Evolutionary conservation across 169 alveolate species (phyloP).

Genomic region (Plasmodium billcollinsi): DNA sequence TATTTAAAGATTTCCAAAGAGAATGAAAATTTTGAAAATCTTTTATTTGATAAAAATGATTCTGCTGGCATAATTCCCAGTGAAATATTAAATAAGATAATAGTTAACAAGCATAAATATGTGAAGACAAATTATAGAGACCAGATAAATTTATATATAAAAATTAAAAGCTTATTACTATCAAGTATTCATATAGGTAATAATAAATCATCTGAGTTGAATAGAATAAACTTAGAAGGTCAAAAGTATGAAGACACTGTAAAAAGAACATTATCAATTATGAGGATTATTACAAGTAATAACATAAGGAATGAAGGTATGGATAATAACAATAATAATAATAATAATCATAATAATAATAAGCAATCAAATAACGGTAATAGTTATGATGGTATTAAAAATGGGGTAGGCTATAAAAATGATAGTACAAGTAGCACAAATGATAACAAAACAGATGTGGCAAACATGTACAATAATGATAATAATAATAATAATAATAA

Average conservation of each 20-base stretch:
- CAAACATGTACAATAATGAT: not conserved
- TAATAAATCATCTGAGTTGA: no score
- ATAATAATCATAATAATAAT: not conserved
- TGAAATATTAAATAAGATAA: constrained; percentile 21
- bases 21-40: constrained; percentile 15
- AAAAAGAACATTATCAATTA: no score
- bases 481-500: not conserved
- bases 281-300: not conserved
- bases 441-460: not conserved
- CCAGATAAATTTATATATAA: constrained; percentile 7
- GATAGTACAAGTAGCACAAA: not conserved
- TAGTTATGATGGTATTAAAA: not conserved
- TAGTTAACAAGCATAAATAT: constrained; percentile 20
- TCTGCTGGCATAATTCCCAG: not conserved
- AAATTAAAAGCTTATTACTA: not conserved
- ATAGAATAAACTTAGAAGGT: no score
- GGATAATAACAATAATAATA: not conserved
- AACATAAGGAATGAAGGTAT: not conserved
- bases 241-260: no score
- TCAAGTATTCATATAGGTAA: not conserved
- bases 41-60: constrained; percentile 29
- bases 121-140: constrained; percentile 7
- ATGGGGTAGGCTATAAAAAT: not conserved
- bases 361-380: not conserved
- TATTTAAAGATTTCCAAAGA: constrained; percentile 12